Base-by-base conservation (phyloP, 2,329 filamentous ascomycete species). In the Aureobasidium subglaciale region DNA sequence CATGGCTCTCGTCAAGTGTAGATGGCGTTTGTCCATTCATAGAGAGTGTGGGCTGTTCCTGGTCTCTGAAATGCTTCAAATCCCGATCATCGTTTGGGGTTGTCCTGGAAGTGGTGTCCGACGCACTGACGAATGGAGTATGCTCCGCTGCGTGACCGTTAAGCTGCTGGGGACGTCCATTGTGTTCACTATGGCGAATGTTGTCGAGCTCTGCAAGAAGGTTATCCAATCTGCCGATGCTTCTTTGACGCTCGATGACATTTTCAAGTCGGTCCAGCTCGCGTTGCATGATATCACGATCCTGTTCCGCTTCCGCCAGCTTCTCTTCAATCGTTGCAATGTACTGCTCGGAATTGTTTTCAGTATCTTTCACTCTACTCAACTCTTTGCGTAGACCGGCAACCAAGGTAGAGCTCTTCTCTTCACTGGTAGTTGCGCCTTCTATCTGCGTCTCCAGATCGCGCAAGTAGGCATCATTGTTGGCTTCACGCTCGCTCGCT, bases 271-370 rank as follows among this genome's bases (percentile, higher is more conserved):
- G 84, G 65, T 96, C 89, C 60, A 99, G 88, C 67, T 99, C 93
- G 32, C 92, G 88, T 69, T 96, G 90, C 92, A 99, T 96, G 59
- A 96, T 76, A 69, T 97, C 93, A 61, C 89, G 84, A 67, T 99
- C 93, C 70, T 97, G 92, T 65, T 99, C 93, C 2, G 92, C 87
- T 71, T 99, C 93, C 0, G 93, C 93, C 8, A 99, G 80, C 20
- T 92, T 87, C 73, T 97, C 93, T 68, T 99, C 93, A 10, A 99
- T 76, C 0, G 91, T 97, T 1, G 92, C 95, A 53, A 99, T 97
- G 70, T 99, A 99, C 62, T 97, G 93, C 69, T 99, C 93, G 62
- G 86, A 90, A 35, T 87, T 86, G 3, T 86, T 82, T 73, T 99
- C 93, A 63, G 90, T 96, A 65, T 96, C 93, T 46, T 91, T 84